Evolutionary conservation across 441 rosid genomes (phyloP), one percentile per base, ranked within the genome.

Genomic region (Geranium incanum): DNA sequence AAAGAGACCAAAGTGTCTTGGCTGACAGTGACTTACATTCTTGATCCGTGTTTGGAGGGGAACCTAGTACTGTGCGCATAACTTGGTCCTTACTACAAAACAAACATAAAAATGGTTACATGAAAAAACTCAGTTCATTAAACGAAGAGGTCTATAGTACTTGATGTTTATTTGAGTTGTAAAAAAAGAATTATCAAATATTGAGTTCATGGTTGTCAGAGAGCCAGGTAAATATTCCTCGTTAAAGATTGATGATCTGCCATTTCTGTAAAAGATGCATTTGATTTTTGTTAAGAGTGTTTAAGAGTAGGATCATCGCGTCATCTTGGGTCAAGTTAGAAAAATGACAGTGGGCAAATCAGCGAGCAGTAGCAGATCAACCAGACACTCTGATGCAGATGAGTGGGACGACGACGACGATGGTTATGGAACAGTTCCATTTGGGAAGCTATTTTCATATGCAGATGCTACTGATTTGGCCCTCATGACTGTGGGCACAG

Each of bases 401-500:
- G 5, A 12, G 19, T 52, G 60, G 60, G 60, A 52, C 19, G 60
- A 52, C 19, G 1, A 50, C 15, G 57, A 50, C 4, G 55, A 11
- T 48, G 15, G 15, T 52, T 52, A 52, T 52, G 60, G 60, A 52
- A 74, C 82, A 36, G 90, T 89, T 28, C 88, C 93, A 0, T 80
- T 85, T 78, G 70, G 76, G 75, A 89, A 81, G 81, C 86, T 92
- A 19, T 89, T 89, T 70, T 71, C 85, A 0, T 90, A 88, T 72
- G 89, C 98, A 1, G 85, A 90, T 71, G 73, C 84, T 0, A 1
- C 23, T 0, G 91, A 89, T 76, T n/a, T 72, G 4, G 4, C 77
- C 4, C 80, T 92, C 80, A 92, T 89, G 95, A 68, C 84, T 13
- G 6, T 78, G 0, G 96, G 92, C 19, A 64, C 95, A 19, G 57